Evolutionary conservation across 495 filamentous ascomycete species (phyloP), one percentile per base, ranked within the genome.

Genomic region (Hypoxylon fuscum): DNA sequence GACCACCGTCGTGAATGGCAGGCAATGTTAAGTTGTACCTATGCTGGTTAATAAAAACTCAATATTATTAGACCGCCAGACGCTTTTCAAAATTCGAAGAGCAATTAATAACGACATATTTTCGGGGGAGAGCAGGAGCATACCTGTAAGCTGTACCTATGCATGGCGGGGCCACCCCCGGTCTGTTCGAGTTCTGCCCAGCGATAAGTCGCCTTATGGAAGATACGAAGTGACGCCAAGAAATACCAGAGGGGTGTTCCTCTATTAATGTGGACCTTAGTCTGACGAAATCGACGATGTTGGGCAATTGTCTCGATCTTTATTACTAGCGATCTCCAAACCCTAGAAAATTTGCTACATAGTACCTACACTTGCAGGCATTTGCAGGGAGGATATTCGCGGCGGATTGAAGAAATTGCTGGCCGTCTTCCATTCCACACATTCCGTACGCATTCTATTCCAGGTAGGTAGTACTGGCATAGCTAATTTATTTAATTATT

Each of bases 51-150:
- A 54, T 50, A n/a, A 46, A 55, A 45, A 50, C 22, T 50, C 55
- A 60, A 31, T 66, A 62, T 53, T 61, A 42, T 56, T 57, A 62
- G 48, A 62, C 57, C 63, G 63, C 63, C 57, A 62, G 52, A 62
- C 41, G 57, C 57, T 25, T 21, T 47, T 15, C 34, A 49, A 55
- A 60, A 55, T 60, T 52, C 31, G 50, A 55, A 23, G 23, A 40
- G 41, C 22, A 51, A 25, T 41, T 37, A 51, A 52, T 21, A 31
- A 34, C 5, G 6, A 12, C 32, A 35, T 6, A 6, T 35, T 59
- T 65, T 32, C 51, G 60, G 51, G 56, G 51, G 51, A 60, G 23
- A 7, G 7, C 11, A 35, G n/a, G n/a, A n/a, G n/a, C n/a, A n/a
- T n/a, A n/a, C n/a, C n/a, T n/a, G n/a, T n/a, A n/a, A n/a, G n/a